Base-by-base conservation (phyloP, 1,284 basidiomycete species). In the Testicularia cyperi region DNA sequence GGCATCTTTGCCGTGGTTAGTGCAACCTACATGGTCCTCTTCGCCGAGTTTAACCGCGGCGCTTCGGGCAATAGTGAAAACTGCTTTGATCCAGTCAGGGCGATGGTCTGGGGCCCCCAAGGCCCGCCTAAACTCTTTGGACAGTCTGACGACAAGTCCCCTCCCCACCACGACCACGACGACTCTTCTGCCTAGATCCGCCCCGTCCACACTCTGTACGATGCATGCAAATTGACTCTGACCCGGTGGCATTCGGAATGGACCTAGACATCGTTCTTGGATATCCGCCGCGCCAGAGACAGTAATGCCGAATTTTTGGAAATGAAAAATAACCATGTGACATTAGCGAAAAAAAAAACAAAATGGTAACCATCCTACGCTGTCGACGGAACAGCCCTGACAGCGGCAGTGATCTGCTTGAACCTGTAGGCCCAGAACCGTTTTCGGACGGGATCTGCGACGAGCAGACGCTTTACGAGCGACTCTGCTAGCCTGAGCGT, bases 401-500 rank as follows among this genome's bases (percentile, higher is more conserved):
- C 15, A 5, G 20, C 10, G 1, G 38, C 32, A n/a, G 45, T 32
- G 9, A 58, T 29, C 19, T 19, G 14, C 18, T 66, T 62, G 7
- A 56, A 23, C 2, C 58, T 33, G 29, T 55, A 64, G 10, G 61
- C 34, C 35, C 48, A 69, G 45, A 57, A 71, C 0, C 60, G 31
- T 15, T 41, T 54, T 1, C 68, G 33, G 0, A 71, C 58, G 13
- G 46, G 32, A 51, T 71, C 68, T 14, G 64, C 66, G 1, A 53
- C 37, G n/a, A 35, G 39, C 9, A 70, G 31, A 5, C 66, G 27
- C 5, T 27, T 25, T 3, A 63, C 44, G n/a, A 64, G 21, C 16
- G 23, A 26, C 16, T 61, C 57, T 1, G 51, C 51, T 26, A 44
- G 36, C 5, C 39, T 25, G 6, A 52, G n/a, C 33, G 14, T n/a